Evolutionary conservation across 2,329 filamentous ascomycete genomes (phyloP).

Genomic region (Rhexocercosporidium sp.): DNA sequence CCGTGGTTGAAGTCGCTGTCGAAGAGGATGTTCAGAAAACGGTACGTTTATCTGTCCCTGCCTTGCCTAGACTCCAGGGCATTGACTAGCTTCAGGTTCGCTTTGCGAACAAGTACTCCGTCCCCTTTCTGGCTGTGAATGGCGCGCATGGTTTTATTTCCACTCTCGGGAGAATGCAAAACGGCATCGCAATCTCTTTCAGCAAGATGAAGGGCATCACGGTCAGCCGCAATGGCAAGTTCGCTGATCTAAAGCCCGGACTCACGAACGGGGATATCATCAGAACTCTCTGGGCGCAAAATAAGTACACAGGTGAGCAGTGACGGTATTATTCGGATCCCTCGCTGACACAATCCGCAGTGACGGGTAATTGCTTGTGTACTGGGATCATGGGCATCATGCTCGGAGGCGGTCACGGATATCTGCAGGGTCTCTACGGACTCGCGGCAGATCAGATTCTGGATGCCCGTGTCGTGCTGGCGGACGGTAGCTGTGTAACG

Average conservation of each 20-base stretch:
- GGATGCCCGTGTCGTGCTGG: background rate
- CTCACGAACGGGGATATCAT: background rate
- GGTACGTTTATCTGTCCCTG: background rate
- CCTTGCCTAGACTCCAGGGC: background rate
- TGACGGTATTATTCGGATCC: background rate
- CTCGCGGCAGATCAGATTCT: slow-evolving; percentile 51
- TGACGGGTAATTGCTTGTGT: background rate
- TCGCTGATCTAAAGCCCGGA: background rate
- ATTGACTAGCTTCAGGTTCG: background rate
- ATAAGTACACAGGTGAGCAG: slow-evolving; percentile 26
- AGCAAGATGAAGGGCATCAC: background rate
- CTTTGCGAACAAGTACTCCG: background rate
- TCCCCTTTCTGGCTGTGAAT: slow-evolving; percentile 4
- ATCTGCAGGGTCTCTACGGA: slow-evolving; percentile 47
- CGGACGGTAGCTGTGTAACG: slow-evolving; percentile 48
- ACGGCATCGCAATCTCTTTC: slow-evolving; percentile 12
- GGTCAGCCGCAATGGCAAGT: background rate
- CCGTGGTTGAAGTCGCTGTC: background rate
- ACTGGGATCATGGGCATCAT: slow-evolving; percentile 40
- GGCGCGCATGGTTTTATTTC: slow-evolving; percentile 11
- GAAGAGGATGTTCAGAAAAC: slow-evolving; percentile 8
- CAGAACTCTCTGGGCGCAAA: slow-evolving; percentile 33
- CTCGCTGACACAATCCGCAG: background rate
- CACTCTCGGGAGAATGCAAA: background rate
- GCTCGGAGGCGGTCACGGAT: slow-evolving; percentile 50